Conservation (phyloP, 2,329 filamentous ascomycete genomes). For the Beauveria brongniartii region DNA sequence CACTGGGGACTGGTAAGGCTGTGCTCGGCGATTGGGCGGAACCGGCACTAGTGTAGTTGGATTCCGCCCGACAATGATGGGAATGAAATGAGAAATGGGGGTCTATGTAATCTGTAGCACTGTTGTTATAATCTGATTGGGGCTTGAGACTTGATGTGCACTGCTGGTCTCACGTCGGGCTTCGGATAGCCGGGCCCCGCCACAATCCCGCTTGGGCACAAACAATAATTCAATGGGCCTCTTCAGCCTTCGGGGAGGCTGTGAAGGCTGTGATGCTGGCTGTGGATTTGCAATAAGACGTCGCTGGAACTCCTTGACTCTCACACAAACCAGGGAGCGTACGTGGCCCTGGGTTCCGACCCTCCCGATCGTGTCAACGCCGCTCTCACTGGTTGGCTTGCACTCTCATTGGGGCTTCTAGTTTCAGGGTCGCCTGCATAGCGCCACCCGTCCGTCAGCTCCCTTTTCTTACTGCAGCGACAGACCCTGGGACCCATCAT, state of each 20-base stretch:
- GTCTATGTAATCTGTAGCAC: not conserved
- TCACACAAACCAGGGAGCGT: not conserved
- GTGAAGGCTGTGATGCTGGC: not conserved
- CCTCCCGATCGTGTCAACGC: not conserved
- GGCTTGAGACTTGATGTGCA: not conserved
- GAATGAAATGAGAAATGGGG: constrained; percentile 2
- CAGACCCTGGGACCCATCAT: not conserved
- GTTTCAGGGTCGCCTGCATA: constrained; percentile 6
- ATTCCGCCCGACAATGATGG: not conserved
- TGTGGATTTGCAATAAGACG: too few species aligned
- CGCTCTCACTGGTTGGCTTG: not conserved
- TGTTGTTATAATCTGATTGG: not conserved
- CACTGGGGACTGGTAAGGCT: not conserved
- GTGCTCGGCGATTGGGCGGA: not conserved
- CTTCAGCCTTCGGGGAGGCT: not conserved
- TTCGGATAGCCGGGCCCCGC: constrained; percentile 1
- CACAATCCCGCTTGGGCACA: constrained; percentile 2
- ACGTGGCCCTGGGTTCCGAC: constrained; percentile 1
- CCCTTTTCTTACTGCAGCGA: constrained; percentile 3
- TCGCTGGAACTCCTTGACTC: too few species aligned
- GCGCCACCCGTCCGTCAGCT: not conserved
- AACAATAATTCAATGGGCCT: not conserved
- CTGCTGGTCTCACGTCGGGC: not conserved
- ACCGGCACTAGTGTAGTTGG: not conserved
- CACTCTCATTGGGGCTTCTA: not conserved